Base-by-base conservation (phyloP, 2,329 filamentous ascomycete species). In the Hypoxylon sp. region DNA sequence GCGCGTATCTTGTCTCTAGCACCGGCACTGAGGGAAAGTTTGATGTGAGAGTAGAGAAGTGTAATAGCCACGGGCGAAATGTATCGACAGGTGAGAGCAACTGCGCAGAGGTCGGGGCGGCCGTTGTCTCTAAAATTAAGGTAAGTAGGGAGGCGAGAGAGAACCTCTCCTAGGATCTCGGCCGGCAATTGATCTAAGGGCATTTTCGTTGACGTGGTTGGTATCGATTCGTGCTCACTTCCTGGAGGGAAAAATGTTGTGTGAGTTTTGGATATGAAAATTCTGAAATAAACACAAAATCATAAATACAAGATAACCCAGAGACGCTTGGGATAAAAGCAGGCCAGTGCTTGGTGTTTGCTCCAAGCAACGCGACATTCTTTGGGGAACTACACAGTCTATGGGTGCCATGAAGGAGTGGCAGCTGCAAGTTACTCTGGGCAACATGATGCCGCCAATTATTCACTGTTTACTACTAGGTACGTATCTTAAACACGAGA, bases 51-150 rank as follows among this genome's bases (percentile, higher is more conserved):
- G 23, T 60, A 68, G 7, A 68, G 25, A 19, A 56, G 9, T 7
- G 19, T 9, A n/a, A 21, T 45, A 14, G 53, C 58, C 14, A 56
- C 25, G 3, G 23, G 19, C 5, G 57, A 62, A n/a, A 68, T n/a
- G 9, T 14, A 46, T 5, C 62, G 65, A 13, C 62, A 65, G 14
- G 62, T 65, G 34, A 57, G 65, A 10, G 62, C 58, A 17, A 60
- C 52, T 5, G 62, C 61, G 34, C 58, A 65, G 3, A 65, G 65
- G n/a, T 4, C 45, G 6, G 61, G 52, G 9, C 51, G 43, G 30
- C 48, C 14, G 3, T n/a, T 21, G 21, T 53, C 43, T n/a, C 25
- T 4, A 3, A 45, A 25, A 10, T 25, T 30, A 10, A 34, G 10
- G 4, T n/a, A 30, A 21, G 11, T 11, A 23, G 53, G 52, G 17